phyloP scores from a whole-genome alignment of 1,284 basidiomycete genomes.

The Ganoderma resinaceum region DNA sequence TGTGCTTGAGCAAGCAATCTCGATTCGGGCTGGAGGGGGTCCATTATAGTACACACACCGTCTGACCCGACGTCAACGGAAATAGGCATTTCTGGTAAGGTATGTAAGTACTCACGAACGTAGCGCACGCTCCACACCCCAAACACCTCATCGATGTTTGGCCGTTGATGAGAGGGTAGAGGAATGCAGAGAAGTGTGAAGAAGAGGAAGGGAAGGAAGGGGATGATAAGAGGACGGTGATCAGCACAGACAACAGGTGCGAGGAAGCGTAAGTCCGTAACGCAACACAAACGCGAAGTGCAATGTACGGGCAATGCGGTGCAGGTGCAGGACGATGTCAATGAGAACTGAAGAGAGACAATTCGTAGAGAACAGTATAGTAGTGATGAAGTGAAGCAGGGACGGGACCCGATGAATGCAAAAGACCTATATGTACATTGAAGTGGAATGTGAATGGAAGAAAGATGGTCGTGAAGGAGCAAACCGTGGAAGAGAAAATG shows the following conservation, averaged over 20 bases:
- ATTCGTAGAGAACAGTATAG: background rate
- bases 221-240: background rate
- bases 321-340: background rate
- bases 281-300: background rate
- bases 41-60: background rate
- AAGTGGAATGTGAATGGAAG: background rate
- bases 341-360: background rate
- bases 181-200: background rate
- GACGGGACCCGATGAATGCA: background rate
- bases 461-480: background rate
- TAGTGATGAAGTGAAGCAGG: constrained; percentile 1
- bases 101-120: constrained; percentile 1
- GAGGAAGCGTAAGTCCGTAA: constrained; percentile 6
- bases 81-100: constrained; percentile 6
- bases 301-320: constrained; percentile 3
- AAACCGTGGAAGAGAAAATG: background rate
- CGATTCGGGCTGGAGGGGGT: background rate
- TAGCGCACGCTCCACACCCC: background rate
- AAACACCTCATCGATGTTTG: background rate
- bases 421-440: constrained; percentile 7
- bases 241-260: constrained; percentile 4
- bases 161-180: background rate
- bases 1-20: background rate
- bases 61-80: constrained; percentile 1
- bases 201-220: background rate